Conservation (phyloP, 371 early-diverging fungal genomes). For the Mucor saturninus region DNA sequence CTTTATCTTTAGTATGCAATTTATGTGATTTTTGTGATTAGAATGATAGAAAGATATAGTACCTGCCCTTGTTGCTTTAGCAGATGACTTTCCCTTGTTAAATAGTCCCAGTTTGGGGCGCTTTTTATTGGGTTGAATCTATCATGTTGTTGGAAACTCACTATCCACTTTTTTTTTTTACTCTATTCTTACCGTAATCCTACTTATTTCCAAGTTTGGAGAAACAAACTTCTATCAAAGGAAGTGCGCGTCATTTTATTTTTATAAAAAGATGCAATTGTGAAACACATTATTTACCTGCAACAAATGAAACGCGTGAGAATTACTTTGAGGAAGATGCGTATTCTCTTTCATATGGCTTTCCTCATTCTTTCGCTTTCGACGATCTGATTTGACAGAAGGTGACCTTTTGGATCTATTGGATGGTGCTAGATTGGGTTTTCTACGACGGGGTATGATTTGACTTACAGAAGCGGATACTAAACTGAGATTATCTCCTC, state of each 20-base stretch:
- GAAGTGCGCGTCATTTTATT: not conserved
- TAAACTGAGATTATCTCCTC: not conserved
- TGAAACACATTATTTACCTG: conserved; percentile 16
- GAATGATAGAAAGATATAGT: not conserved
- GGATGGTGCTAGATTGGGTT: too few relatives aligned
- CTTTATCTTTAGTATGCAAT: too few relatives aligned
- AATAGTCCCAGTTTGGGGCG: conserved; percentile 31
- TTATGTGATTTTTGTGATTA: not conserved
- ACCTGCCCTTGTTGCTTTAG: conserved; percentile 26
- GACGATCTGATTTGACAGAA: too few relatives aligned
- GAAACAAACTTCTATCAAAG: conserved; percentile 37
- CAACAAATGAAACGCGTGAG: conserved; percentile 26
- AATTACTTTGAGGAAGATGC: not conserved
- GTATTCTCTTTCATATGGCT: not conserved
- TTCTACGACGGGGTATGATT: not conserved
- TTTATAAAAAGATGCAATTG: not conserved
- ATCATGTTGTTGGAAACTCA: too few relatives aligned
- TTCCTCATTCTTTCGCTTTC: not conserved
- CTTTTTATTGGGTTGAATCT: not conserved
- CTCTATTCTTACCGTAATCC: conserved; percentile 29
- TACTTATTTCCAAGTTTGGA: conserved; percentile 33
- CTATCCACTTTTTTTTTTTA: not conserved
- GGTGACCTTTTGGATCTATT: too few relatives aligned
- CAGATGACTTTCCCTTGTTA: conserved; percentile 44
- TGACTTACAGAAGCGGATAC: conserved; percentile 17